Conservation (phyloP, 331 rosid species). For the Quercus phellos region DNA sequence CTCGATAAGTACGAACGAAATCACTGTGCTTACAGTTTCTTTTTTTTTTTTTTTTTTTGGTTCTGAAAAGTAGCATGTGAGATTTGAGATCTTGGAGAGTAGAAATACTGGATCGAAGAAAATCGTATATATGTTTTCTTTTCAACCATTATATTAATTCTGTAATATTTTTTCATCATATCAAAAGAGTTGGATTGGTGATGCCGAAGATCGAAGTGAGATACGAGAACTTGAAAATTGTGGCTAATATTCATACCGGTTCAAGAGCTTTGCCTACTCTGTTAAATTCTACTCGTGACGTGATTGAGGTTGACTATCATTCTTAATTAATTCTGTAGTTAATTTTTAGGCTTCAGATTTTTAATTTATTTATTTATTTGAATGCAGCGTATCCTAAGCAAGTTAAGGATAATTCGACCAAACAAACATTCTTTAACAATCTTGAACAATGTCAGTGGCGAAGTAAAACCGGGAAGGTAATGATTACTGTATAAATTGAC, state of each 20-base stretch:
- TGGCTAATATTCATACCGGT: constrained; percentile 59
- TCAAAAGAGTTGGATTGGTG: constrained; percentile 59
- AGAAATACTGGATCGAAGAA: background rate
- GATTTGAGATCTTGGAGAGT: no score
- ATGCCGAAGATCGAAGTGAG: constrained; percentile 68
- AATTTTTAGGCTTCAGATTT: background rate
- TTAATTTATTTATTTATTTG: background rate
- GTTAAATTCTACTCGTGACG: constrained; percentile 42
- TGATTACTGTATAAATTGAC: no score
- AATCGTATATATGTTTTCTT: background rate
- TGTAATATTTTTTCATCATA: no score
- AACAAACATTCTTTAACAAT: constrained; percentile 58
- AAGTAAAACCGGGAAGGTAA: constrained; percentile 71
- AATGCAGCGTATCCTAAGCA: constrained; percentile 37
- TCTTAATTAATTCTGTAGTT: background rate
- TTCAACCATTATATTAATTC: no score
- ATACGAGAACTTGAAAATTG: constrained; percentile 48
- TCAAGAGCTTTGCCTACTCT: constrained; percentile 78
- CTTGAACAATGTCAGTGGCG: constrained; percentile 52
- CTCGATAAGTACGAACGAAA: constrained; percentile 37
- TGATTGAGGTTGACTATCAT: constrained; percentile 45
- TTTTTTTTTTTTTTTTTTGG: no score
- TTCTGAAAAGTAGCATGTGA: background rate
- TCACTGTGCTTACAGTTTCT: no score
- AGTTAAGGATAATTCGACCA: constrained; percentile 41